phyloP scores from a whole-genome alignment of 345 rosid species.

The Adansonia digitata region DNA sequence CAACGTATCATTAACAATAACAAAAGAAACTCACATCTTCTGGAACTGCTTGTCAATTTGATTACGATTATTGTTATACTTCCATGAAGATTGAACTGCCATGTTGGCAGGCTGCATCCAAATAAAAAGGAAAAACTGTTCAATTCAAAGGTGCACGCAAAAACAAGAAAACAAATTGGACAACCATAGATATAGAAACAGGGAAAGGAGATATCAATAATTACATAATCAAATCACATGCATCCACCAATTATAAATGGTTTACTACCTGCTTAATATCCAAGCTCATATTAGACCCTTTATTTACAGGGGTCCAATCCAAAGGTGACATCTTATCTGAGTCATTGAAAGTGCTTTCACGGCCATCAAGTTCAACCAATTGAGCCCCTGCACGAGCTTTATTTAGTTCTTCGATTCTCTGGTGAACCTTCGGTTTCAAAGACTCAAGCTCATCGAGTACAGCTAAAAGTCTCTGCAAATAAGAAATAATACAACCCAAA shows the following conservation, averaged over 20 bases:
- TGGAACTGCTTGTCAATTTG: slow-evolving; percentile 69
- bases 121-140: slow-evolving; percentile 8
- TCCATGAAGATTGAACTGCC: slow-evolving; percentile 53
- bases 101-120: slow-evolving; percentile 42
- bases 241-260: not conserved
- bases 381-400: slow-evolving; percentile 24
- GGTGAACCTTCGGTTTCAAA: slow-evolving; percentile 66
- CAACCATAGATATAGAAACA: not conserved
- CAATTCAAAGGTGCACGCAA: not conserved
- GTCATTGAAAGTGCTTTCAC: slow-evolving; percentile 20
- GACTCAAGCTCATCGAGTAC: slow-evolving; percentile 78
- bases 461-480: slow-evolving; percentile 53
- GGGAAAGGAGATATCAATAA: not conserved
- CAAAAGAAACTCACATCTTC: slow-evolving; percentile 58
- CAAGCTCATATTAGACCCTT: slow-evolving; percentile 27
- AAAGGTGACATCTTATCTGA: slow-evolving; percentile 31
- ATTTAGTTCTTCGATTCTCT: slow-evolving; percentile 47
- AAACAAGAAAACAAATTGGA: not conserved
- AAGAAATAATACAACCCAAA: slow-evolving; percentile 13
- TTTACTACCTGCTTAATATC: slow-evolving; percentile 38
- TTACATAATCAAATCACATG: not conserved
- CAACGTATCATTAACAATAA: not conserved
- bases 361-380: slow-evolving; percentile 34
- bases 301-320: slow-evolving; percentile 41
- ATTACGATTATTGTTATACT: slow-evolving; percentile 33